These are phyloP conservation scores for Chaetomiaceae sp. DNA, from an alignment of 2,329 filamentous ascomycete species.

Conservation along the genomic window DNA sequence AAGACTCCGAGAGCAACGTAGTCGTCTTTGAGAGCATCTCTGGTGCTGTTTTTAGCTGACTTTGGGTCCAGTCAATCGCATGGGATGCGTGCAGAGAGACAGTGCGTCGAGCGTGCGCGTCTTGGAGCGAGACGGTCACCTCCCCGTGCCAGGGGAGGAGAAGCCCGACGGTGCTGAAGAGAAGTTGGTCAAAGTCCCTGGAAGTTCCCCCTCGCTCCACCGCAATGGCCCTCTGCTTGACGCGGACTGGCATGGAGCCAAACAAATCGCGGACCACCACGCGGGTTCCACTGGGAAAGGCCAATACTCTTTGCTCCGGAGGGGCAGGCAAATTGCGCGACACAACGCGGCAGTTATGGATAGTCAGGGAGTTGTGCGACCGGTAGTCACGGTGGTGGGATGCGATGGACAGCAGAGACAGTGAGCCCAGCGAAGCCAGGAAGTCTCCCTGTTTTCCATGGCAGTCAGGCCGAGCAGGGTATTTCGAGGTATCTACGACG, in stretches of 20 bases:
- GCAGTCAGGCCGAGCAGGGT: conserved; percentile 37
- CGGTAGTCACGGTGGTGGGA: conserved; percentile 62
- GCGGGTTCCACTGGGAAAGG: conserved; percentile 64
- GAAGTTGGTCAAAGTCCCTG: conserved; percentile 62
- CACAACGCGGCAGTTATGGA: conserved; percentile 66
- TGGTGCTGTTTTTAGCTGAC: conserved; percentile 14
- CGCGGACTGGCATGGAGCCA: conserved; percentile 82
- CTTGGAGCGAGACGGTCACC: conserved; percentile 55
- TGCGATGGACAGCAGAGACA: conserved; percentile 72
- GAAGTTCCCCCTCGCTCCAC: conserved; percentile 47
- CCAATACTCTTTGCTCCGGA: conserved; percentile 51
- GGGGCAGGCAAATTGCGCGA: conserved; percentile 59
- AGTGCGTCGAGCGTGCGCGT: conserved; percentile 38
- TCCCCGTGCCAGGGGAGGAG: conserved; percentile 63
- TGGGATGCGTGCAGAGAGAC: conserved; percentile 33
- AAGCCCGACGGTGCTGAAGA: conserved; percentile 54
- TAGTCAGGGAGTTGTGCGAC: conserved; percentile 59
- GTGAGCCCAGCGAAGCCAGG: conserved; percentile 66
- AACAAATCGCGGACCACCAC: conserved; percentile 77
- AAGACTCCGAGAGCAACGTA: conserved; percentile 61
- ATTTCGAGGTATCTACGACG: conserved; percentile 73
- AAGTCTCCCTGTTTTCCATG: conserved; percentile 73
- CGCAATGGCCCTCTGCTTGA: conserved; percentile 66
- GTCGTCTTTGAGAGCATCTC: conserved; percentile 32
- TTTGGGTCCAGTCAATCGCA: not conserved